Evolutionary conservation across 148 eudicot genomes (phyloP), one percentile per base, ranked within the genome.

Genomic region (Vaccinium macrocarpon): DNA sequence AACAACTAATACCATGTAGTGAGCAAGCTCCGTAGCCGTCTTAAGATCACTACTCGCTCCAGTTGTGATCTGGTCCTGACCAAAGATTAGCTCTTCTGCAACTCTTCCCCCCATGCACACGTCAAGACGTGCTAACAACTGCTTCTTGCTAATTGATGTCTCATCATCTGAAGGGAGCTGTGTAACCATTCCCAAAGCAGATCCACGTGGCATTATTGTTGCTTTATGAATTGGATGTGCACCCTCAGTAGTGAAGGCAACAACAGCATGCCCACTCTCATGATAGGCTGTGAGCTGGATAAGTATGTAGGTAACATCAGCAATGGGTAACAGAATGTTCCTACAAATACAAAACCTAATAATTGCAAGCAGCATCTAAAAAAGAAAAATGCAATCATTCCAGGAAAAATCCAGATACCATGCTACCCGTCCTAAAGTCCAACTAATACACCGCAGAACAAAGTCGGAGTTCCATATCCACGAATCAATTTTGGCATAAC

Each of bases 41-140:
- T 88, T 87, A 55, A 97, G 97, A 87, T 97, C 99, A 83, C 98
- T 95, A 76, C 96, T 93, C 29, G 99, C 99, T 77, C 99, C 99
- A 81, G 99, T 95, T 9, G 99, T 97, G 52, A 97, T 86, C 84
- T 97, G 85, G 76, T 97, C 98, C 88, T 89, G 88, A 75, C 99
- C 99, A 86, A 97, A 97, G 77, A 97, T 94, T 59, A 97, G 95
- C 91, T 97, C 99, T 86, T 97, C 99, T 5, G 99, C 99, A 16
- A 95, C 99, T 88, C 98, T 85, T 74, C 99, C 99, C 52, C 99
- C 99, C 99, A 95, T 97, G 84, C 99, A 97, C 87, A 97, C 99
- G 90, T 97, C 99, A 71, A 97, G 96, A 18, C 99, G 96, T n/a
- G 99, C 99, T 87, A 97, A 84, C 81, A 97, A 87, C 76, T 97